A percentile compares a stretch with the other conserved stretches of the same genome.
phyloP scores from a whole-genome alignment of 768 basidiomycete genomes.

The Mycena polygramma region DNA sequence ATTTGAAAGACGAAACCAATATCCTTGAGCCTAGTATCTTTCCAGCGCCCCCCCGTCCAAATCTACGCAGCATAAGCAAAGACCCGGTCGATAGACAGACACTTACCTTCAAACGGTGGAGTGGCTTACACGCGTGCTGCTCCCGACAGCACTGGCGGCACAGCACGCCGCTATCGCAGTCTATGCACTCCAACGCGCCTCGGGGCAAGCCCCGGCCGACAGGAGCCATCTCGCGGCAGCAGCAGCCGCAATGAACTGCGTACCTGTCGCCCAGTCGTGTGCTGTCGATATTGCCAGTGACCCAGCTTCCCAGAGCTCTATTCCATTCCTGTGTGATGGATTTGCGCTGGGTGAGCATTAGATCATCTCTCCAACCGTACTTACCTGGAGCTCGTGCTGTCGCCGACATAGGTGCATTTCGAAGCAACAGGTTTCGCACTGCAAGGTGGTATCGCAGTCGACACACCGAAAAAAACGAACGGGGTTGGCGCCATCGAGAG shows the following conservation, averaged over 20 bases:
- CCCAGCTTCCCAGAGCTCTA: background rate
- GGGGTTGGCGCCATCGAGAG: no score
- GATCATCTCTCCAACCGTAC: no score
- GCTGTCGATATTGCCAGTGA: background rate
- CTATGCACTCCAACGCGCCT: background rate
- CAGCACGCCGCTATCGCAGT: background rate
- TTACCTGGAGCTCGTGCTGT: background rate
- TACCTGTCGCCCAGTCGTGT: background rate
- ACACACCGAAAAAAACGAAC: background rate
- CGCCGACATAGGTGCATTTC: background rate
- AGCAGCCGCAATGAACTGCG: background rate
- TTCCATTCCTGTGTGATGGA: background rate
- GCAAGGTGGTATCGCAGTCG: background rate
- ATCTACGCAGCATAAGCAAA: background rate
- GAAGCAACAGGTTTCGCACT: background rate
- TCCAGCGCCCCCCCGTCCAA: background rate
- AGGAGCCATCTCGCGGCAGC: background rate
- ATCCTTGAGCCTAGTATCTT: background rate
- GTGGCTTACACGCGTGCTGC: background rate
- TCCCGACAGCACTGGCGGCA: background rate
- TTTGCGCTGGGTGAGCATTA: background rate
- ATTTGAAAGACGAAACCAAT: constrained; percentile 8
- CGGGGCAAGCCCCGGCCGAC: background rate
- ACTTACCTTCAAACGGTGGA: background rate
- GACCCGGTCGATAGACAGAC: no score